Evolutionary conservation across 2,329 filamentous ascomycete genomes (phyloP).

Genomic region (Boeremia exigua): DNA sequence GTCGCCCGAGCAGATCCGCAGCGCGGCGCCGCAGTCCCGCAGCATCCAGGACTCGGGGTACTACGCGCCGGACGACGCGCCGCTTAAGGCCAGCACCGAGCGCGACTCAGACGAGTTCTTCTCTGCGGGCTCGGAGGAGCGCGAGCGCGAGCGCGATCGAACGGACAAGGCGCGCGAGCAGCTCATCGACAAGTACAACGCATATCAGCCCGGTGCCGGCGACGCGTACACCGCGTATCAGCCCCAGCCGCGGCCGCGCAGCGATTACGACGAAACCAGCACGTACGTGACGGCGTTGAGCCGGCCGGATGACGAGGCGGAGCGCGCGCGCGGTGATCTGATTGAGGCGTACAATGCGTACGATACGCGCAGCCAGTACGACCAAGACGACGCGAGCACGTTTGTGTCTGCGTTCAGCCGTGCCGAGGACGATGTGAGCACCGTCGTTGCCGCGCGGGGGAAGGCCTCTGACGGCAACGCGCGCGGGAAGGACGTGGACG

Average conservation of each 20-base stretch:
- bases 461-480: constrained; percentile 32
- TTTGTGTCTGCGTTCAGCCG: constrained; percentile 16
- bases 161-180: constrained; percentile 23
- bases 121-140: constrained; percentile 42
- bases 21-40: constrained; percentile 25
- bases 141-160: constrained; percentile 29
- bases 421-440: constrained; percentile 32
- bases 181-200: constrained; percentile 21
- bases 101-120: constrained; percentile 45
- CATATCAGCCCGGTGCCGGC: constrained; percentile 20
- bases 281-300: constrained; percentile 17
- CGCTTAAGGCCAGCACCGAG: constrained; percentile 25
- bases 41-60: constrained; percentile 42
- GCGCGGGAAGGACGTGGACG: neutral
- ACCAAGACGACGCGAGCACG: constrained; percentile 19
- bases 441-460: constrained; percentile 32
- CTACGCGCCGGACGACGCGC: constrained; percentile 40
- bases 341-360: constrained; percentile 12
- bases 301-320: constrained; percentile 10
- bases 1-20: constrained; percentile 21
- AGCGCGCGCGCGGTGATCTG: constrained; percentile 10
- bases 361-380: constrained; percentile 18
- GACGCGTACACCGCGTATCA: constrained; percentile 27
- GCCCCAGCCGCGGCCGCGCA: constrained; percentile 16
- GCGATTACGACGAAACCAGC: constrained; percentile 17